phyloP scores from a whole-genome alignment of 2,329 filamentous ascomycete species.

The Ceratocystis ficicola region DNA sequence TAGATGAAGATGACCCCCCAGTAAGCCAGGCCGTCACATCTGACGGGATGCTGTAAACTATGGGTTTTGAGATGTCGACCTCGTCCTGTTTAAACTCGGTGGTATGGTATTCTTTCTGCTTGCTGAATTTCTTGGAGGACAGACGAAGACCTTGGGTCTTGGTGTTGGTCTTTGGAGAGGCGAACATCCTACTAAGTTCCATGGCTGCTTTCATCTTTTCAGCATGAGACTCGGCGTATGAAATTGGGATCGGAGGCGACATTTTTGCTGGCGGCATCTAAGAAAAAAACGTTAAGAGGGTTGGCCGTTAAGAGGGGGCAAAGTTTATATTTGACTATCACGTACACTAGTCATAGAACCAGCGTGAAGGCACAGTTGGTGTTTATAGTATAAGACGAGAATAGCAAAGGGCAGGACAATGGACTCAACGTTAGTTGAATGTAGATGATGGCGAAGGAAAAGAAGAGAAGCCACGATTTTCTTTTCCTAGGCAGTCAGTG shows the following conservation, averaged over 20 bases:
- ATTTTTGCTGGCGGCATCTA: background rate
- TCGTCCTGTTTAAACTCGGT: background rate
- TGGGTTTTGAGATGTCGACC: background rate
- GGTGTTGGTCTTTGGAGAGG: background rate
- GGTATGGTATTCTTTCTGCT: background rate
- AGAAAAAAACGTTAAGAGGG: background rate
- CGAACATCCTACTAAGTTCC: background rate
- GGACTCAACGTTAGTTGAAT: background rate
- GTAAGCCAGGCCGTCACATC: background rate
- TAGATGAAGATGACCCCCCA: background rate
- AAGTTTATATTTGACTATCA: too few species aligned
- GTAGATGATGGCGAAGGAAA: background rate
- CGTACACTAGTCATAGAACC: too few species aligned
- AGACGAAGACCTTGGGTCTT: background rate
- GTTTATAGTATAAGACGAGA: too few species aligned
- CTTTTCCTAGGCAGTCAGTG: background rate
- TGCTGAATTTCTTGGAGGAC: background rate
- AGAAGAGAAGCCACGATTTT: background rate
- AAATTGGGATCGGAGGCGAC: background rate
- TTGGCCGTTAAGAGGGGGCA: too few species aligned
- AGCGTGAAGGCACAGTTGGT: too few species aligned
- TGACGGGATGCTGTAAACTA: background rate
- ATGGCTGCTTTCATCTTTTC: background rate
- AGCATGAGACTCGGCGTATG: background rate
- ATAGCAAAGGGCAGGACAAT: too few species aligned